Conservation (phyloP, 2,329 filamentous ascomycete species). For the Penicillium freii region DNA sequence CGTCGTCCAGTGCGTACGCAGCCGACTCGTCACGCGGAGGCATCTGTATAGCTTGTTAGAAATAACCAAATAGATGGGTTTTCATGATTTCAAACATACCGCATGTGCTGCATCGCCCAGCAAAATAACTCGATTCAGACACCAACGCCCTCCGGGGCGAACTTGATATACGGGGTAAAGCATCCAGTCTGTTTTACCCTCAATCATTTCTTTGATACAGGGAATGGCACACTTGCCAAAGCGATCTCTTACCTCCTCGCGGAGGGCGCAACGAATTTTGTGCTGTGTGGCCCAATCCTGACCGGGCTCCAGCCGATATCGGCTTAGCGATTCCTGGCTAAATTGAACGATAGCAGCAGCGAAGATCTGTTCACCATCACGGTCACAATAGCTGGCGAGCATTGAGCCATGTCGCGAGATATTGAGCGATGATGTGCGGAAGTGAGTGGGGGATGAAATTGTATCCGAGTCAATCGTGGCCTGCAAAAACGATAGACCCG, state of each 20-base stretch:
- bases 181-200: slow-evolving; percentile 39
- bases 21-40: slow-evolving; percentile 49
- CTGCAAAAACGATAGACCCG: slow-evolving; percentile 43
- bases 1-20: slow-evolving; percentile 47
- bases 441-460: slow-evolving; percentile 33
- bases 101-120: slow-evolving; percentile 50
- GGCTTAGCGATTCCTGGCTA: slow-evolving; percentile 26
- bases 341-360: slow-evolving; percentile 42
- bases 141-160: slow-evolving; percentile 40
- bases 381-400: slow-evolving; percentile 42
- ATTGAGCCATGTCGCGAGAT: slow-evolving; percentile 40
- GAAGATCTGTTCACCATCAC: slow-evolving; percentile 38
- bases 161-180: slow-evolving; percentile 49
- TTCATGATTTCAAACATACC: slow-evolving; percentile 28
- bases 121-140: slow-evolving; percentile 41
- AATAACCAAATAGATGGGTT: background rate
- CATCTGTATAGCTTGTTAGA: slow-evolving; percentile 38
- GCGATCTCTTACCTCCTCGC: slow-evolving; percentile 36
- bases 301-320: slow-evolving; percentile 26
- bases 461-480: slow-evolving; percentile 30
- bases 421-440: slow-evolving; percentile 42
- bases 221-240: slow-evolving; percentile 39
- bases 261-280: slow-evolving; percentile 36
- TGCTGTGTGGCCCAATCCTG: slow-evolving; percentile 38
- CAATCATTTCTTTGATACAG: slow-evolving; percentile 39